Percentiles rank a stretch among this genome's conserved stretches.
phyloP scores from a whole-genome alignment of 176 grass and related monocot species.

The Alloteropsis semialata region DNA sequence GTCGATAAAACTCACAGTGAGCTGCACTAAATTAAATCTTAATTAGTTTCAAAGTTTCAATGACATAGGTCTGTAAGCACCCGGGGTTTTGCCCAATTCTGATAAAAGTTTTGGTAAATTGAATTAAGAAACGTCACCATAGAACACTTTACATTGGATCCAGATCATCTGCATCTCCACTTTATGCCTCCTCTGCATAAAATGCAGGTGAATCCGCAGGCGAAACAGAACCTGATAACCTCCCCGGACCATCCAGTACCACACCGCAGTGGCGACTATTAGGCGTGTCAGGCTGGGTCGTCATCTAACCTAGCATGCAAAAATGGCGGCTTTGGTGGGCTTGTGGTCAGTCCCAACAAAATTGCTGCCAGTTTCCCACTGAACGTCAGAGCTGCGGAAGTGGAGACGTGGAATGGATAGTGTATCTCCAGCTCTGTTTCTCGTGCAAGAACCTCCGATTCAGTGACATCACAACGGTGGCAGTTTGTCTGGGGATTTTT shows the following conservation, averaged over 20 bases:
- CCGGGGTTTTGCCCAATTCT: not conserved
- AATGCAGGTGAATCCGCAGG: conserved; percentile 4
- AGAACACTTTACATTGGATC: not conserved
- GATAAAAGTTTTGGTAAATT: not conserved
- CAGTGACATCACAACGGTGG: not conserved
- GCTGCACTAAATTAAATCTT: too few relatives aligned
- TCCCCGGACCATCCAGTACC: not conserved
- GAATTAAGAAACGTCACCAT: not conserved
- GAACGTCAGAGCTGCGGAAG: too few relatives aligned
- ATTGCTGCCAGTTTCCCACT: too few relatives aligned
- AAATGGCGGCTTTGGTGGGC: too few relatives aligned
- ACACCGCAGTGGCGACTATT: conserved; percentile 24
- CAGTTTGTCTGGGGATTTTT: not conserved
- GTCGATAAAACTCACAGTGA: not conserved
- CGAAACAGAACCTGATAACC: not conserved
- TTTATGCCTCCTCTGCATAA: not conserved
- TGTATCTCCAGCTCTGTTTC: not conserved
- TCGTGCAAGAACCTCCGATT: not conserved
- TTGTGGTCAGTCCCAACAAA: too few relatives aligned
- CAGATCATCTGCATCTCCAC: not conserved
- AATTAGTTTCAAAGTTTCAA: too few relatives aligned
- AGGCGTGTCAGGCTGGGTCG: conserved; percentile 25
- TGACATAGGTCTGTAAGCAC: not conserved
- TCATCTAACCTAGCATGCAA: not conserved
- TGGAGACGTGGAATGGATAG: too few relatives aligned